These are phyloP conservation scores for Pseudovirgaria hyperparasitica DNA, from an alignment of 2,329 filamentous ascomycete species.

Conservation along the genomic window DNA sequence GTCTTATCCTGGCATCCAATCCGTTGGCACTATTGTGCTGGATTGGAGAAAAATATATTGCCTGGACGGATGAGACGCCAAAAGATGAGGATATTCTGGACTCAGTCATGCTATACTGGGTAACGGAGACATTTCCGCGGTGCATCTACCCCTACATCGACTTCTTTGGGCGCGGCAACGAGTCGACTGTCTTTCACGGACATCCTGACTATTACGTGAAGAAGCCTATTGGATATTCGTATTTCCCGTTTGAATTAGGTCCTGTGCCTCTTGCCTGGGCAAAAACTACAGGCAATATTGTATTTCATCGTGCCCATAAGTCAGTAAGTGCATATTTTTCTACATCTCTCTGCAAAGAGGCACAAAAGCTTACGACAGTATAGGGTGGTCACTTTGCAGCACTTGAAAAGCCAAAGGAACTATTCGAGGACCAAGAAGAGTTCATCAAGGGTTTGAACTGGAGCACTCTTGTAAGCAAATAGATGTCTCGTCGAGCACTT, in stretches of 20 bases:
- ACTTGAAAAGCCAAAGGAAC: constrained; percentile 28
- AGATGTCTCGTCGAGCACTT: too few relatives aligned
- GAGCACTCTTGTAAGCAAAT: too few relatives aligned
- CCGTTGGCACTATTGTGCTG: constrained; percentile 46
- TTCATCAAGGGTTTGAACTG: too few relatives aligned
- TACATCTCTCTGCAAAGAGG: neutral
- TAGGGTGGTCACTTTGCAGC: constrained; percentile 41
- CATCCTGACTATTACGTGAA: constrained; percentile 15
- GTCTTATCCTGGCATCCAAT: constrained; percentile 38
- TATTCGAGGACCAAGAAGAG: constrained; percentile 33
- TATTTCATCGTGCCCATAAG: constrained; percentile 23
- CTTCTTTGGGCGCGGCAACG: constrained; percentile 4
- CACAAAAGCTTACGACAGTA: neutral
- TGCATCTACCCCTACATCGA: constrained; percentile 39
- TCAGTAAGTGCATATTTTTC: too few relatives aligned
- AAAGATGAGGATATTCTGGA: constrained; percentile 35
- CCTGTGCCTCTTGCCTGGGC: constrained; percentile 29
- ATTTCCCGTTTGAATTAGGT: constrained; percentile 30
- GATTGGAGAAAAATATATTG: constrained; percentile 45
- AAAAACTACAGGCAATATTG: constrained; percentile 23
- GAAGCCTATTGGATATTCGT: constrained; percentile 32
- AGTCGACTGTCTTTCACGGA: constrained; percentile 7
- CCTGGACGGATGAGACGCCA: constrained; percentile 36
- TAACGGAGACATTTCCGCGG: constrained; percentile 36
- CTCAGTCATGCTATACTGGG: constrained; percentile 42